These are phyloP conservation scores for Xylaria acuta DNA, from an alignment of 495 filamentous ascomycete species.

Conservation along the genomic window DNA sequence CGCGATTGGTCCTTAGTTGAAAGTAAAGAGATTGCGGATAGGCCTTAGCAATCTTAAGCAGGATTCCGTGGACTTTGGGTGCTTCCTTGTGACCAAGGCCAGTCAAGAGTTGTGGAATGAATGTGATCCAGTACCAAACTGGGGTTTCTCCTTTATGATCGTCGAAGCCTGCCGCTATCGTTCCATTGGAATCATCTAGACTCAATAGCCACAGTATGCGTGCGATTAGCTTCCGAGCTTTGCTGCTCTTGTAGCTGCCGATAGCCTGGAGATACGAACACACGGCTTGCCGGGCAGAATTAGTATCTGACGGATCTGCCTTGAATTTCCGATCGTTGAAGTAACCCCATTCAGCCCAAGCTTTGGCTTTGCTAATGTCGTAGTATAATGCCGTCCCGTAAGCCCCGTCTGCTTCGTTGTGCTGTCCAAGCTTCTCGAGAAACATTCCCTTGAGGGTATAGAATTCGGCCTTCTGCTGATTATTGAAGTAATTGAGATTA, in stretches of 20 bases:
- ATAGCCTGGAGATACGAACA: conserved; percentile 97
- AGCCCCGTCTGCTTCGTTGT: conserved; percentile 88
- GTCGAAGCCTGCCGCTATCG: conserved; percentile 81
- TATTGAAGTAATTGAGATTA: conserved; percentile 96
- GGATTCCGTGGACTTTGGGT: conserved; percentile 77
- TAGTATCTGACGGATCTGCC: conserved; percentile 77
- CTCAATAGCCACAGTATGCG: conserved; percentile 96
- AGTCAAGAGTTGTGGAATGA: conserved; percentile 92
- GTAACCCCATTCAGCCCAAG: conserved; percentile 99
- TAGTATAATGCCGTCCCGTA: conserved; percentile 95
- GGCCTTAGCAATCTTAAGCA: conserved; percentile 91
- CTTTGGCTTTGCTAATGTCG: conserved; percentile 92
- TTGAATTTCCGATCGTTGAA: conserved; percentile 97
- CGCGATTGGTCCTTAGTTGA: conserved; percentile 87
- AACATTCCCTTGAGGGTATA: conserved; percentile 99
- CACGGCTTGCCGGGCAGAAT: conserved; percentile 84
- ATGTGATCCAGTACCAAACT: conserved; percentile 99
- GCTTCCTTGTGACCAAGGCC: conserved; percentile 90
- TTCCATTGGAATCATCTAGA: conserved; percentile 84
- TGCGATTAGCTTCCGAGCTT: conserved; percentile 93
- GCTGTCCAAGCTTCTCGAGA: conserved; percentile 86
- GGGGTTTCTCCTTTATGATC: conserved; percentile 95
- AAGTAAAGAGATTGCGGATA: conserved; percentile 97
- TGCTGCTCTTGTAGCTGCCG: conserved; percentile 93
- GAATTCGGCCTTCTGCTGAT: conserved; percentile 97